Evolutionary conservation across 2,329 filamentous ascomycete genomes (phyloP).

Genomic region (Pleurostoma richardsiae): DNA sequence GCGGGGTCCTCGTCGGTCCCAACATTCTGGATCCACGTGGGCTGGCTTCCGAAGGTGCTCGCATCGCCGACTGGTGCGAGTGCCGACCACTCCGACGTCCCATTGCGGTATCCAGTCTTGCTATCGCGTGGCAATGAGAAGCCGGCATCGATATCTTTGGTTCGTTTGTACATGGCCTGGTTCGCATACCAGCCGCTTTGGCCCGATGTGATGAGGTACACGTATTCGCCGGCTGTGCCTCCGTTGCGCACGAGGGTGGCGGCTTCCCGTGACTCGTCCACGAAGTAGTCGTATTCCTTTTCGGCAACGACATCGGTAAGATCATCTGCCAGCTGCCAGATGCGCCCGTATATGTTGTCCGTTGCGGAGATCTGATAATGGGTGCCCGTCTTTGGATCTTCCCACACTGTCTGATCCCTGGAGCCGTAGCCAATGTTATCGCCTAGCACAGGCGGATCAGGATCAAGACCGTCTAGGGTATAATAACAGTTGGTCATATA

Average conservation of each 20-base stretch:
- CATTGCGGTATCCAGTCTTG: slow-evolving; percentile 3
- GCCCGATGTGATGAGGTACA: slow-evolving; percentile 4
- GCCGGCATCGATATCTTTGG: neutral
- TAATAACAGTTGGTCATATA: slow-evolving; percentile 5
- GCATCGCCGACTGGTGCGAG: slow-evolving; percentile 1
- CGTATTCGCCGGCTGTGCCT: slow-evolving; percentile 3
- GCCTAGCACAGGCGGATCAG: slow-evolving; percentile 2
- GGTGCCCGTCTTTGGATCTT: neutral
- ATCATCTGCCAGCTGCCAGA: slow-evolving; percentile 5
- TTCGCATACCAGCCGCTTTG: slow-evolving; percentile 5
- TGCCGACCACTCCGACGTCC: slow-evolving; percentile 1
- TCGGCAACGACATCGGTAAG: slow-evolving; percentile 4
- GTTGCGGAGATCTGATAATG: slow-evolving; percentile 3
- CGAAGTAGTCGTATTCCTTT: slow-evolving; percentile 5
- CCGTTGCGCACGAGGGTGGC: slow-evolving; percentile 2
- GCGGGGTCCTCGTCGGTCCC: slow-evolving; percentile 1
- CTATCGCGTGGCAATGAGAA: slow-evolving; percentile 3
- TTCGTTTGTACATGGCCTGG: slow-evolving; percentile 2
- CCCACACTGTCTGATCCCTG: slow-evolving; percentile 3
- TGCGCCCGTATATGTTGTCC: slow-evolving; percentile 3
- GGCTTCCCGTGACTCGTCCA: slow-evolving; percentile 2
- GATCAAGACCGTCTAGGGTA: slow-evolving; percentile 5
- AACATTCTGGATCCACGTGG: slow-evolving; percentile 4
- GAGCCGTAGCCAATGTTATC: slow-evolving; percentile 6
- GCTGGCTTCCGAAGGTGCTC: slow-evolving; percentile 5